Percentiles rank a stretch among this genome's conserved stretches.
These are phyloP conservation scores for Inonotus hispidus DNA, from an alignment of 1,284 basidiomycete species.

Conservation along the genomic window DNA sequence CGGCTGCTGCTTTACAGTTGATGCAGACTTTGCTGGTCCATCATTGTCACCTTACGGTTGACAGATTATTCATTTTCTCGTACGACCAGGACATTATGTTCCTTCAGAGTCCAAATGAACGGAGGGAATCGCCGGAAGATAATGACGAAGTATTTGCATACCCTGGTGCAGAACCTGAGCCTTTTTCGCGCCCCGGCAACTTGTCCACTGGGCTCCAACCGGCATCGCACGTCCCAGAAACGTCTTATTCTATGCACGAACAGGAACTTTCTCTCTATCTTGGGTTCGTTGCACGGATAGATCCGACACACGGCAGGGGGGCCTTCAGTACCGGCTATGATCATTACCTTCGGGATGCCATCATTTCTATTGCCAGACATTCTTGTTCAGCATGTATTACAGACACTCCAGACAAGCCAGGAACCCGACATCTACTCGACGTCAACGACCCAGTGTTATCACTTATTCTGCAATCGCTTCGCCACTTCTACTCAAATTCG, in stretches of 20 bases:
- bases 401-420: constrained; percentile 36
- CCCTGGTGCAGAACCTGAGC: constrained; percentile 42
- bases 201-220: constrained; percentile 35
- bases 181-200: constrained; percentile 19
- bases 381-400: constrained; percentile 45
- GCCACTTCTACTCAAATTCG: constrained; percentile 79
- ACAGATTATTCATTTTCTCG: constrained; percentile 51
- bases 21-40: constrained; percentile 68
- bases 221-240: constrained; percentile 47
- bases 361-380: constrained; percentile 63
- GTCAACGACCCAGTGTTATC: constrained; percentile 75
- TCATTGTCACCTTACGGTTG: constrained; percentile 63
- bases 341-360: constrained; percentile 78
- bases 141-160: constrained; percentile 67
- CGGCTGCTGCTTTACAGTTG: constrained; percentile 74
- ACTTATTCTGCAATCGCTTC: constrained; percentile 62
- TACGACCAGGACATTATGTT: constrained; percentile 23
- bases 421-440: constrained; percentile 67
- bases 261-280: constrained; percentile 81
- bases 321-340: constrained; percentile 84
- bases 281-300: constrained; percentile 72
- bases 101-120: constrained; percentile 12
- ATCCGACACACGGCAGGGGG: constrained; percentile 67
- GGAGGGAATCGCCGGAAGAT: constrained; percentile 25
- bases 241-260: constrained; percentile 72